These are phyloP conservation scores for Ettlia oleoabundans DNA, from an alignment of 139 green algal genomes.

Conservation along the genomic window DNA sequence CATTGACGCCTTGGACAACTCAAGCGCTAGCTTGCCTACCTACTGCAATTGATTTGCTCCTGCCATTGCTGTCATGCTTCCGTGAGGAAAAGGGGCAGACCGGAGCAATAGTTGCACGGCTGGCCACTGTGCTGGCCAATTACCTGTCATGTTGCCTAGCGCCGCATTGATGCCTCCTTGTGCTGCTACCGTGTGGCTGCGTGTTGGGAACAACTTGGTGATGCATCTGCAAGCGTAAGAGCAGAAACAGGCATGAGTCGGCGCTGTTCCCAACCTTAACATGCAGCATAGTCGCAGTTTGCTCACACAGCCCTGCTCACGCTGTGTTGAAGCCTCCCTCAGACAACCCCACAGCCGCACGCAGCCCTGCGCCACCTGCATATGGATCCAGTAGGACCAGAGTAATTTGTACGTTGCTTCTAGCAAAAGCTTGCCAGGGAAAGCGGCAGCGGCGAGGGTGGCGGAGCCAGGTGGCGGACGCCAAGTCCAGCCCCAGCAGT, in stretches of 20 bases:
- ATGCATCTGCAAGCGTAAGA: constrained; percentile 83
- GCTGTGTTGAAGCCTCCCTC: constrained; percentile 97
- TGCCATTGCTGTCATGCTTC: too few relatives aligned
- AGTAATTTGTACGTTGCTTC: too few relatives aligned
- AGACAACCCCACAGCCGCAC: constrained; percentile 92
- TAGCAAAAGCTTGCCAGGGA: too few relatives aligned
- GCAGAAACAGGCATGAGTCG: not conserved
- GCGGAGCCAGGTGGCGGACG: too few relatives aligned
- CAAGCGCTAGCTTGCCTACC: too few relatives aligned
- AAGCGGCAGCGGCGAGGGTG: not conserved
- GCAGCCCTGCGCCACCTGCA: constrained; percentile 83
- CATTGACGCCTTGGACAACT: too few relatives aligned
- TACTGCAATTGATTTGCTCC: too few relatives aligned
- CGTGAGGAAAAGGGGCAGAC: too few relatives aligned
- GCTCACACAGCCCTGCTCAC: constrained; percentile 70
- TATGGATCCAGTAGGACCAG: not conserved
- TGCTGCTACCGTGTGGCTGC: constrained; percentile 98
- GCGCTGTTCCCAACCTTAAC: too few relatives aligned
- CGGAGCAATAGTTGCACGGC: too few relatives aligned
- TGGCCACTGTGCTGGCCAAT: too few relatives aligned
- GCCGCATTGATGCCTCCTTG: constrained; percentile 99
- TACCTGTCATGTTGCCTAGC: constrained; percentile 95
- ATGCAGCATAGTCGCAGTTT: not conserved
- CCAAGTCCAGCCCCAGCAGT: too few relatives aligned
- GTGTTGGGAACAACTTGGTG: constrained; percentile 99